Evolutionary conservation across 2,329 filamentous ascomycete species (phyloP), one percentile per base, ranked within the genome.

Genomic region (Colletotrichum acutatum): DNA sequence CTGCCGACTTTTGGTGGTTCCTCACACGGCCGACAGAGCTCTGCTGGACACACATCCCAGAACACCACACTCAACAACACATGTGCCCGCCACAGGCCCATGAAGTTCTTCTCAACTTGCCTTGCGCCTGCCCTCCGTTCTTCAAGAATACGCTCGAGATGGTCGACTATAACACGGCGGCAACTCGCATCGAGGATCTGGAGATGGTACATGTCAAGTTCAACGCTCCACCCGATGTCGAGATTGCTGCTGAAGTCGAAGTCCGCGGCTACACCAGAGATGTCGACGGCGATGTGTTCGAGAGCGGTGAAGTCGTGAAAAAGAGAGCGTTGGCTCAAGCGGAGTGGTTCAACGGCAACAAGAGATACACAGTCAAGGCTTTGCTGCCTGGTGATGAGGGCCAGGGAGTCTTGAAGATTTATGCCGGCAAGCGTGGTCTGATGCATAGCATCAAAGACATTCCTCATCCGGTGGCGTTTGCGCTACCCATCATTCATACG

Each of bases 391-490:
- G 95, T 30, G 96, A 98, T 77, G 96, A 98, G 83, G 95, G 95
- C 14, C 92, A 94, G 54, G 97, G 94, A 54, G 90, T 93, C 14
- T 85, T 99, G 71, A 98, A 97, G 82, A 87, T 99, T 46, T 99
- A 98, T 82, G 96, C 95, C 14, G 97, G 97, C 73, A 97, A 95
- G 82, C 91, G 95, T 75, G 97, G 97, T 0, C 87, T 99, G 67
- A 98, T 98, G 95, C 97, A 98, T 84, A 97, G 94, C 75, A 96
- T 97, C 86, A 97, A 97, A 82, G 94, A 98, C 80, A 98, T 98
- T 68, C 95, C 97, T 8, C 96, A 99, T 79, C 92, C 95, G 2
- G 85, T 99, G 66, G 95, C 96, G 0, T 92, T 98, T 76, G 91
- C 95, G 4, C 84, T 99, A n/a, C 96, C 97, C 0, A 91, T 99